Conservation (phyloP, 129 eudicot genomes). For the Centaurea solstitialis region DNA sequence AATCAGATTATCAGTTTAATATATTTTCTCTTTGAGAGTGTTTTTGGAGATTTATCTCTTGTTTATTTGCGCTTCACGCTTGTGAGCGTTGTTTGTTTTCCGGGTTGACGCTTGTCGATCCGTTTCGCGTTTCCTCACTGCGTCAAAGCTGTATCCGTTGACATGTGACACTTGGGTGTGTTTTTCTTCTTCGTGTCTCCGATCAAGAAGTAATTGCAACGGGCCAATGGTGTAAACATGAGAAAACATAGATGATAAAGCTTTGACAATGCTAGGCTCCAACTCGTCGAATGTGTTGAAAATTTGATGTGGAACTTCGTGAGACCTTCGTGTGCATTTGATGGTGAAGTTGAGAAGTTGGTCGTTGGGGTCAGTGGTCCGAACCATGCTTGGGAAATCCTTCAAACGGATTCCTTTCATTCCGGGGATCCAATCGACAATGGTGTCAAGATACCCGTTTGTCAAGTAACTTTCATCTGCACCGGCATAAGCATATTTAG, state of each 20-base stretch:
- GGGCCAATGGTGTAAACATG: neutral
- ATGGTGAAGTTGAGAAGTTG: neutral
- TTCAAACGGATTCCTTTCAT: constrained; percentile 7
- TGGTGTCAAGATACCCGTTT: constrained; percentile 22
- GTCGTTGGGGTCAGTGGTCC: constrained; percentile 16
- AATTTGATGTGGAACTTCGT: neutral
- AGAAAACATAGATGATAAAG: constrained; percentile 9
- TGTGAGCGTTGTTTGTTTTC: too few relatives aligned
- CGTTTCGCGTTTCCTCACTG: too few relatives aligned
- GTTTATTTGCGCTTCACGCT: too few relatives aligned
- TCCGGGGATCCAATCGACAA: constrained; percentile 30
- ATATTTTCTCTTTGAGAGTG: too few relatives aligned
- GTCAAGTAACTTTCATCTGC: constrained; percentile 22
- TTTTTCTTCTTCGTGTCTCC: neutral
- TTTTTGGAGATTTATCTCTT: too few relatives aligned
- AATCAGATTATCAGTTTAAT: too few relatives aligned
- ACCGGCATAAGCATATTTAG: neutral
- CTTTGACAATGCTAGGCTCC: constrained; percentile 3
- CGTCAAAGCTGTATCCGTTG: constrained; percentile 1
- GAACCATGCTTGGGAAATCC: constrained; percentile 11
- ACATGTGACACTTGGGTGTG: neutral
- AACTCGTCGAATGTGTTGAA: constrained; percentile 17
- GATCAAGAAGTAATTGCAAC: neutral
- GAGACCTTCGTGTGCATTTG: neutral
- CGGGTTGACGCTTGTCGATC: too few relatives aligned